Evolutionary conservation across 129 eudicot species (phyloP).

Genomic region (Lactuca saligna): DNA sequence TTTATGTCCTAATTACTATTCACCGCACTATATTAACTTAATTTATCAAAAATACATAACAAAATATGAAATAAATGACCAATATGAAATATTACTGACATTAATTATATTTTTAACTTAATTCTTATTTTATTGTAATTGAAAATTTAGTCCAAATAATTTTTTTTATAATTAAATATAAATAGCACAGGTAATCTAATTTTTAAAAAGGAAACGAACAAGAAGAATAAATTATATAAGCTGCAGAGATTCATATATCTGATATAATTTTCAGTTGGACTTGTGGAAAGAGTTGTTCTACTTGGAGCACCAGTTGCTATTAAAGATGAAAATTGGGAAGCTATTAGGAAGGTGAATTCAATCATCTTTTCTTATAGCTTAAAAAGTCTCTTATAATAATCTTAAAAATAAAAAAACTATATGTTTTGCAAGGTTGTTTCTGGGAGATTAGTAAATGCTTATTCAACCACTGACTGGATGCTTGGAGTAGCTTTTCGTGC

Average conservation of each 20-base stretch:
- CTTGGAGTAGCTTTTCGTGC: slow-evolving; percentile 98
- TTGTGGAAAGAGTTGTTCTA: slow-evolving; percentile 89
- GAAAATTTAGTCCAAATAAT: too few relatives aligned
- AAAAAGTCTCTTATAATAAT: background rate
- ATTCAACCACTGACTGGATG: slow-evolving; percentile 86
- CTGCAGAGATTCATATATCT: background rate
- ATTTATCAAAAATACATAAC: background rate
- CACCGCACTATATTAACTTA: too few relatives aligned
- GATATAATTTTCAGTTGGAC: slow-evolving; percentile 48
- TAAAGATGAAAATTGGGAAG: slow-evolving; percentile 90
- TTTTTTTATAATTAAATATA: too few relatives aligned
- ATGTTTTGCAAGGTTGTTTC: slow-evolving; percentile 72
- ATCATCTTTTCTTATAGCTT: slow-evolving; percentile 4
- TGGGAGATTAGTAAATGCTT: slow-evolving; percentile 86
- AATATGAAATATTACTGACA: too few relatives aligned
- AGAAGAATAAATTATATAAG: background rate
- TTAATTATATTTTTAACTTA: too few relatives aligned
- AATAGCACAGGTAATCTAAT: too few relatives aligned
- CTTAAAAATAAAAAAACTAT: background rate
- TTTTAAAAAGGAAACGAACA: background rate
- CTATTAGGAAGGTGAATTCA: slow-evolving; percentile 54
- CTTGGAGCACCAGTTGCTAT: slow-evolving; percentile 95
- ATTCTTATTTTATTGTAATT: background rate
- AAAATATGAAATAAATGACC: background rate
- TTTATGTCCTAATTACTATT: too few relatives aligned